phyloP scores from a whole-genome alignment of 495 filamentous ascomycete species.

The Cercophora scortea region DNA sequence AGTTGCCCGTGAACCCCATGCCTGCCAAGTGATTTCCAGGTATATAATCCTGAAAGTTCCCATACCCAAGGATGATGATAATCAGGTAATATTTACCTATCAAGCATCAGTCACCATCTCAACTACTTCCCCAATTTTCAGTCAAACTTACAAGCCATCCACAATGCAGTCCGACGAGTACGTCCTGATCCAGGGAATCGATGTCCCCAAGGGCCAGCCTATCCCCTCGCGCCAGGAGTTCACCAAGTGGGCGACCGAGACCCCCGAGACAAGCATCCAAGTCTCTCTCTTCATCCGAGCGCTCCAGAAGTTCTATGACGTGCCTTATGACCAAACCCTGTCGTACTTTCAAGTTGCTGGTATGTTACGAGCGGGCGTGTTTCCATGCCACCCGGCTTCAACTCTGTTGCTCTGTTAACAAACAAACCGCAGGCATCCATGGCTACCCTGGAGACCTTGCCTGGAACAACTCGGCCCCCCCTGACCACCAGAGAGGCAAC shows the following conservation, averaged over 20 bases:
- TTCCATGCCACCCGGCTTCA: no score
- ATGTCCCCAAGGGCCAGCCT: neutral
- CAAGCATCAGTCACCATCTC: no score
- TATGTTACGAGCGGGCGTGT: no score
- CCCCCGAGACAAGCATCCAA: neutral
- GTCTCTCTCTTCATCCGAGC: conserved; percentile 6
- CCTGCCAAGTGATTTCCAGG: no score
- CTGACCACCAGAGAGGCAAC: neutral
- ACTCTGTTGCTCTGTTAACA: no score
- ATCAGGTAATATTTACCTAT: no score
- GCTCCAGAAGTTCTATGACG: neutral
- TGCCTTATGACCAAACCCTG: neutral
- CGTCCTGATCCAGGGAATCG: neutral
- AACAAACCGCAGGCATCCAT: neutral
- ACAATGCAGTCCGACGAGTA: neutral
- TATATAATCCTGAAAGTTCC: no score
- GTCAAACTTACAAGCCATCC: no score
- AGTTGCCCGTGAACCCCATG: no score
- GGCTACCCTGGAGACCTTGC: neutral
- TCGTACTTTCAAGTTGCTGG: conserved; percentile 1
- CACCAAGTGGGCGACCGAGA: neutral
- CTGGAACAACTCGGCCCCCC: neutral
- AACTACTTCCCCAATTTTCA: no score
- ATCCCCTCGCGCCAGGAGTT: neutral
- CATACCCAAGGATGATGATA: no score